A percentile compares a stretch with the other conserved stretches of the same genome.
phyloP scores from a whole-genome alignment of 345 rosid genomes.

The Iberis pinnata region DNA sequence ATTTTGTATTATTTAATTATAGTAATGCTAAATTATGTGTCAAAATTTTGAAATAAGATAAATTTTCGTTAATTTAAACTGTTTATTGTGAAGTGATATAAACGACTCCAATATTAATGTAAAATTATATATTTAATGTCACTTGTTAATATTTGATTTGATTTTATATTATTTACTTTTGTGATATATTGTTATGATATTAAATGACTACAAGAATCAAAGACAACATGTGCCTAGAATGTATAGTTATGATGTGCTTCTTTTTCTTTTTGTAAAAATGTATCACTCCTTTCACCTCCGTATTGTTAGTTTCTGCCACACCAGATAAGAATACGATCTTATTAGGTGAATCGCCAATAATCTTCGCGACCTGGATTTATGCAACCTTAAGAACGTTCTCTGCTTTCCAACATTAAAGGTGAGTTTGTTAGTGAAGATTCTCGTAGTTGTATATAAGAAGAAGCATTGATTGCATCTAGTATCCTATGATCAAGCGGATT shows the following conservation, averaged over 20 bases:
- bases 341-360: conserved; percentile 77
- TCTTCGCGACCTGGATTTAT: conserved; percentile 64
- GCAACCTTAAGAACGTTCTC: conserved; percentile 79
- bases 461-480: conserved; percentile 79
- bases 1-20: too few species aligned
- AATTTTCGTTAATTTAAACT: too few species aligned
- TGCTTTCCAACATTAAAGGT: conserved; percentile 95
- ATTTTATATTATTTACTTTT: too few species aligned
- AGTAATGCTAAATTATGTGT: too few species aligned
- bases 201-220: conserved; percentile 92
- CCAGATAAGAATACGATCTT: conserved; percentile 90
- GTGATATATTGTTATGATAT: too few species aligned
- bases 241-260: conserved; percentile 81
- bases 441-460: conserved; percentile 58
- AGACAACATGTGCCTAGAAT: conserved; percentile 92
- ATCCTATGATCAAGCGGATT: conserved; percentile 93
- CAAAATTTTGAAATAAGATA: too few species aligned
- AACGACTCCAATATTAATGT: too few species aligned
- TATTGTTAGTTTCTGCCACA: conserved; percentile 87
- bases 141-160: too few species aligned
- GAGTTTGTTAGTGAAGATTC: conserved; percentile 93
- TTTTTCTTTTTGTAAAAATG: conserved; percentile 83
- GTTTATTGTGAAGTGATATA: too few species aligned
- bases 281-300: conserved; percentile 81
- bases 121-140: too few species aligned